Base-by-base conservation (phyloP, 805 yeast species). In the Saturnispora dispora region DNA sequence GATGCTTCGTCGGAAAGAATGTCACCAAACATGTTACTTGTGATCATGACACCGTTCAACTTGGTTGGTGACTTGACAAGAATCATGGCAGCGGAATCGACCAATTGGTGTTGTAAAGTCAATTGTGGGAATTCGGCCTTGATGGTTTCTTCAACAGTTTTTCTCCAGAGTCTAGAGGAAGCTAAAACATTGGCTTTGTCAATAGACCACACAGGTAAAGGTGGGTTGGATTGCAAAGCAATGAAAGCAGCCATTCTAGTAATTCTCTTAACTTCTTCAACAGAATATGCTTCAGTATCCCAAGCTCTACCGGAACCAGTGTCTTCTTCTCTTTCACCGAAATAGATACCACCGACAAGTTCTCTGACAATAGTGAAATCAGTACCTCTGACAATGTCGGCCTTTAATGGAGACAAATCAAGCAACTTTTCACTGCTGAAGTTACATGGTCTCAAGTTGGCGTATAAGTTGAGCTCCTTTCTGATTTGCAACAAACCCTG, bases 1-100 rank as follows among this genome's bases (percentile, higher is more conserved):
- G 95, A 85, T 30, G 98, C 97, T 74, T 93, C 99, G 69, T 93
- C 99, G 52, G 96, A 86, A 62, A 93, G 88, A 68, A 93, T 93
- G 69, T 93, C 99, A 64, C 99, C 99, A 68, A 93, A 93, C 96
- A 93, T 91, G 74, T 93, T 93, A 62, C 85, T 83, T 44, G 98
- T 91, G 65, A 93, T 81, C 47, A 93, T 81, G 48, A 93, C 78
- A 71, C 99, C 99, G 67, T 93, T 93, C 65, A 93, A 78, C 60
- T 82, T 82, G 42, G 90, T 85, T 62, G 99, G 99, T 55, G 79
- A 81, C 72, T 93, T 89, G 61, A 93, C 86, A 60, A 93, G 74
- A 64, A 91, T 91, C 99, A 93, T 93, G 47, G 99, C 98, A 49
- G 99, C 99, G 13, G 98, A 90, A 71, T 93, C 99, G 62, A 93